Evolutionary conservation across 257 asterid species (phyloP), one percentile per base, ranked within the genome.

Genomic region (Solanum clarkiae): DNA sequence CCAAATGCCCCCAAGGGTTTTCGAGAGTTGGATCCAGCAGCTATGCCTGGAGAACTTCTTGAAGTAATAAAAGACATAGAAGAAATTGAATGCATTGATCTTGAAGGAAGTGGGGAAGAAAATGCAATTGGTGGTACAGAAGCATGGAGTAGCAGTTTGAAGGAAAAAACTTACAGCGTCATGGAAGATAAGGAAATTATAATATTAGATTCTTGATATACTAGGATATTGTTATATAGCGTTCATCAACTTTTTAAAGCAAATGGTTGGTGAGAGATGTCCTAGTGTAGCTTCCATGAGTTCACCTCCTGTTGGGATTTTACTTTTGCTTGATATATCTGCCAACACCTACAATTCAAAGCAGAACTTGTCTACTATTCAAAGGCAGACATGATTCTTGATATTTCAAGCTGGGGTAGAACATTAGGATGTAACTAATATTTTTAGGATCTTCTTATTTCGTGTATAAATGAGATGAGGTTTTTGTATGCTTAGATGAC

Each of bases 11-110:
- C 85, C 32, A 93, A 87, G 89, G 94, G 93, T 84, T 94, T 90
- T 84, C 81, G 71, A 60, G 94, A 93, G 87, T 86, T 94, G 89
- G 97, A 94, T 83, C 97, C 95, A 68, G 95, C 95, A 15, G 94
- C 95, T 82, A 84, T 82, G 85, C 93, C 98, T 53, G 75, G 71
- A 53, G 91, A 92, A 66, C 85, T 91, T 90, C 93, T 94, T 89
- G 87, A 94, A 87, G 89, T 90, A 6, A 80, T 88, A 42, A 88
- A 91, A 42, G 86, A 86, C 49, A 10, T 63, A 16, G 91, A 89
- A 69, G 90, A 80, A 60, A 86, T 86, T 22, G 91, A 91, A 85
- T 82, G 87, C 42, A 54, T 84, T 80, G 91, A 91, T 26, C 87
- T 87, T 16, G 86, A 88, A 62, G 88, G 89, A 20, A 65, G 83